Conservation (phyloP, 2,329 filamentous ascomycete species). For the Knufia petricola region DNA sequence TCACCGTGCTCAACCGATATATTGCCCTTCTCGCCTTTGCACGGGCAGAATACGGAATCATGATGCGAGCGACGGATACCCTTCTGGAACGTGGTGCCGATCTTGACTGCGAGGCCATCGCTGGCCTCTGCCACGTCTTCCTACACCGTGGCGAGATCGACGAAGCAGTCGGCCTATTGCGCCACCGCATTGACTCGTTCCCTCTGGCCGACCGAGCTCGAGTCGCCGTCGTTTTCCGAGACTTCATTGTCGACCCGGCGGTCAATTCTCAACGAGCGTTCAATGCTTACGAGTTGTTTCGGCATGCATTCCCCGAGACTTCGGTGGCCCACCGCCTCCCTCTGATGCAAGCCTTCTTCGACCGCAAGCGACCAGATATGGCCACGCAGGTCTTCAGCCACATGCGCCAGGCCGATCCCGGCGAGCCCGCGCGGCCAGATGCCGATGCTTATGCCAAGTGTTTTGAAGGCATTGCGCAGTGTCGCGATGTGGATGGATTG, state of each 20-base stretch:
- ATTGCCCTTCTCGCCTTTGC: conserved; percentile 58
- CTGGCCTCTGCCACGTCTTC: conserved; percentile 62
- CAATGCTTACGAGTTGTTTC: conserved; percentile 52
- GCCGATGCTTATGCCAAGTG: conserved; percentile 66
- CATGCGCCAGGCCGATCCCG: conserved; percentile 65
- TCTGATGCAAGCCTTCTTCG: conserved; percentile 76
- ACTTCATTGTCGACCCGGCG: conserved; percentile 55
- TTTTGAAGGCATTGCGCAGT: conserved; percentile 62
- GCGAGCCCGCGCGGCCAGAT: conserved; percentile 50
- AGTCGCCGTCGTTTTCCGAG: conserved; percentile 56
- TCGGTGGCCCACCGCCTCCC: conserved; percentile 54
- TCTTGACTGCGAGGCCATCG: conserved; percentile 65
- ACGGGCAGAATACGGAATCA: conserved; percentile 56
- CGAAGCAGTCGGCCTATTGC: conserved; percentile 73
- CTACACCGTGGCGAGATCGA: conserved; percentile 65
- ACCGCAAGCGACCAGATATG: conserved; percentile 69
- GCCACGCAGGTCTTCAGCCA: conserved; percentile 79
- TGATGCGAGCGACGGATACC: conserved; percentile 63
- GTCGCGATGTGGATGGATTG: conserved; percentile 53
- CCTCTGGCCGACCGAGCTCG: conserved; percentile 58
- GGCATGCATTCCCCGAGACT: conserved; percentile 52
- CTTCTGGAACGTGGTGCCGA: conserved; percentile 60
- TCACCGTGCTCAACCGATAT: conserved; percentile 59
- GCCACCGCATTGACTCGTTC: conserved; percentile 61
- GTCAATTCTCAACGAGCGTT: conserved; percentile 55